These are phyloP conservation scores for Canavalia gladiata DNA, from an alignment of 306 rosid species.

Conservation along the genomic window DNA sequence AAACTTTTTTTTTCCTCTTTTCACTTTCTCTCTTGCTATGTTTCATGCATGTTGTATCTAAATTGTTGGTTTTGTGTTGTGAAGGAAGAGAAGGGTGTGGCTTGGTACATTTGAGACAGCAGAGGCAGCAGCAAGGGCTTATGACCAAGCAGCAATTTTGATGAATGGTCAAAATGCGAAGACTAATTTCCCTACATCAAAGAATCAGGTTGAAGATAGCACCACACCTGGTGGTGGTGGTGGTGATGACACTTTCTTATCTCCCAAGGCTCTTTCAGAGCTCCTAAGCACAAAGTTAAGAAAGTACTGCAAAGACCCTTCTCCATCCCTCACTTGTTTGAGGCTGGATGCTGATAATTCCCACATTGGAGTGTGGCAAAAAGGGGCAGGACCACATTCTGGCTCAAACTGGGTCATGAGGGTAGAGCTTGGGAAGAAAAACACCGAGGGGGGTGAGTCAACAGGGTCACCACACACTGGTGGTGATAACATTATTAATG, in stretches of 20 bases:
- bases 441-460: conserved; percentile 24
- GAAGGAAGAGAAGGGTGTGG: conserved; percentile 97
- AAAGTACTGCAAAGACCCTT: conserved; percentile 84
- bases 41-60: no score
- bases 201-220: conserved; percentile 42
- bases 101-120: conserved; percentile 98
- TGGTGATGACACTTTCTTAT: conserved; percentile 52
- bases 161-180: conserved; percentile 96
- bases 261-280: conserved; percentile 89
- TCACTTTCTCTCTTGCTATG: no score
- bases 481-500: conserved; percentile 13
- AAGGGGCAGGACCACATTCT: conserved; percentile 80
- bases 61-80: no score
- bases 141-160: conserved; percentile 95
- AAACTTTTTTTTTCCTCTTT: no score
- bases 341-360: conserved; percentile 93
- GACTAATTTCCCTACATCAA: conserved; percentile 77
- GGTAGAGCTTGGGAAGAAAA: conserved; percentile 81
- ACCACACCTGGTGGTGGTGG: not conserved
- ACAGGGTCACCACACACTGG: conserved; percentile 4
- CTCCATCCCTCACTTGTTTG: conserved; percentile 94
- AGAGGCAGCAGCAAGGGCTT: conserved; percentile 97
- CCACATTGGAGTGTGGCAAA: conserved; percentile 98
- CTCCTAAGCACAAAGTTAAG: conserved; percentile 85
- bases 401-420: conserved; percentile 94